phyloP scores from a whole-genome alignment of 2,329 filamentous ascomycete genomes.

The Teratosphaeria viscida region DNA sequence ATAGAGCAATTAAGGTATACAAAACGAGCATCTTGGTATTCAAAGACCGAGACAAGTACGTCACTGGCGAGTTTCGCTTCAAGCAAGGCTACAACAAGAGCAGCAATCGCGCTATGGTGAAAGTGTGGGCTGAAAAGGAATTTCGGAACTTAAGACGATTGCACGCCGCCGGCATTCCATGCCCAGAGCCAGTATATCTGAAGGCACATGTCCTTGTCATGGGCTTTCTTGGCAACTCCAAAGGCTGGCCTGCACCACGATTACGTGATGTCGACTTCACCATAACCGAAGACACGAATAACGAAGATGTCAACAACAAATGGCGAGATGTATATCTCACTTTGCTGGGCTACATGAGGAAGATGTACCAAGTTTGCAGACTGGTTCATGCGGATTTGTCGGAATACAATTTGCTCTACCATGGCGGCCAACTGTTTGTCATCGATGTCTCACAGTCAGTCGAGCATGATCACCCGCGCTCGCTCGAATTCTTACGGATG shows the following conservation, averaged over 20 bases:
- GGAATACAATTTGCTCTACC: conserved; percentile 95
- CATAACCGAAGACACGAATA: conserved; percentile 38
- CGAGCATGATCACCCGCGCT: conserved; percentile 88
- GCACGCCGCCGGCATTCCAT: conserved; percentile 73
- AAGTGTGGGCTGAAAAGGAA: conserved; percentile 98
- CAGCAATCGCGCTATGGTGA: conserved; percentile 94
- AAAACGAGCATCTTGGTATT: conserved; percentile 97
- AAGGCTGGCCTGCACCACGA: conserved; percentile 78
- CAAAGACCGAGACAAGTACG: conserved; percentile 95
- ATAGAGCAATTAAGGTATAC: conserved; percentile 95
- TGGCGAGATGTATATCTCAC: conserved; percentile 76
- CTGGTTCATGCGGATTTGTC: conserved; percentile 93
- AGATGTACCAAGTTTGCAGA: conserved; percentile 82
- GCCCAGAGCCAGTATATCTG: conserved; percentile 77
- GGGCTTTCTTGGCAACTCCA: conserved; percentile 79
- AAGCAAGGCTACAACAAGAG: conserved; percentile 84
- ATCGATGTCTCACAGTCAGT: conserved; percentile 98
- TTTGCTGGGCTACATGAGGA: conserved; percentile 77
- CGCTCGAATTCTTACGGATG: conserved; percentile 90
- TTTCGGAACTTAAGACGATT: conserved; percentile 86
- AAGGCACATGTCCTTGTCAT: conserved; percentile 94
- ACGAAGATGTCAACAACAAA: conserved; percentile 50
- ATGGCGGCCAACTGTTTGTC: conserved; percentile 72
- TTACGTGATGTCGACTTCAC: conserved; percentile 74
- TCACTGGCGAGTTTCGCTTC: conserved; percentile 89